Conservation (phyloP, 306 rosid genomes). For the Quercus rubra region DNA sequence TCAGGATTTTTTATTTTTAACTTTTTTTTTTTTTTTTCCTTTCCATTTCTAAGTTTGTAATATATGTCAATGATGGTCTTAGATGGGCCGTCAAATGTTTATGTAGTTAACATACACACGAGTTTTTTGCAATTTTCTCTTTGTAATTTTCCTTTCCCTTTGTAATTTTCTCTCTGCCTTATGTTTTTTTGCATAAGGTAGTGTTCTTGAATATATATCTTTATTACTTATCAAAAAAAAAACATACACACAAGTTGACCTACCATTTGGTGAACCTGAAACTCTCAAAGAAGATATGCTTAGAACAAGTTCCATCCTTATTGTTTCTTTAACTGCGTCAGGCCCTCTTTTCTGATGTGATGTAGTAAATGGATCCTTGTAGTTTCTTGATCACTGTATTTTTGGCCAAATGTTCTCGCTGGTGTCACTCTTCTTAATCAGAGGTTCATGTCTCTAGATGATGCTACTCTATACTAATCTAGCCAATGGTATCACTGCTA, state of each 20-base stretch:
- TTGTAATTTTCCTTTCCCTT: too few relatives aligned
- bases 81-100: not conserved
- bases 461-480: not conserved
- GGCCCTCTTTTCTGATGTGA: not conserved
- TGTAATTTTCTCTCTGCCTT: too few relatives aligned
- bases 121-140: not conserved
- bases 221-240: too few relatives aligned
- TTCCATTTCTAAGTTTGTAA: not conserved
- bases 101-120: not conserved
- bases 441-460: conserved; percentile 3
- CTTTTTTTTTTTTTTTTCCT: conserved; percentile 1
- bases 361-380: not conserved
- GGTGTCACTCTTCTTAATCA: not conserved
- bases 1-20: not conserved
- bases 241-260: not conserved
- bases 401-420: not conserved
- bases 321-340: not conserved
- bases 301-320: not conserved
- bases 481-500: not conserved
- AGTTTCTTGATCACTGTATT: not conserved
- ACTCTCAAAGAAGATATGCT: not conserved
- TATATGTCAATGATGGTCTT: not conserved
- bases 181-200: too few relatives aligned
- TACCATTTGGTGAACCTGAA: not conserved
- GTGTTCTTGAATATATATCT: too few relatives aligned